Percentiles rank a stretch among this genome's conserved stretches.
These are phyloP conservation scores for Inga leiocalycina DNA, from an alignment of 306 rosid species.

Conservation along the genomic window DNA sequence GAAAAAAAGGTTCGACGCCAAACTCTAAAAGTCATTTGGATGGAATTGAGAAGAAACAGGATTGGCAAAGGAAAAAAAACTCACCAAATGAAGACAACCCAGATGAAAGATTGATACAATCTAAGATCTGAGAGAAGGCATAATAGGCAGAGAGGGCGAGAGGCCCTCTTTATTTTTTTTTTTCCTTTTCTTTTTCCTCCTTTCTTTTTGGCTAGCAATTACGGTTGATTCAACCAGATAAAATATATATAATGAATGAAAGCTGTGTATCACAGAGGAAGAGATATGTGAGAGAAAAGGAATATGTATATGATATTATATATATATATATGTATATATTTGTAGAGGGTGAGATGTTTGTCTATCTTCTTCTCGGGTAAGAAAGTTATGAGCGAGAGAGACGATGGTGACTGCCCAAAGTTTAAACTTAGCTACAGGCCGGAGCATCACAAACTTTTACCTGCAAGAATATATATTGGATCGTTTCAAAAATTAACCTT, in stretches of 20 bases:
- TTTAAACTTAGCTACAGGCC: slow-evolving; percentile 17
- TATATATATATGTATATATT: neutral
- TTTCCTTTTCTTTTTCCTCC: neutral
- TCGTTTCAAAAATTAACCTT: neutral
- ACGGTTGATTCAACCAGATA: slow-evolving; percentile 55
- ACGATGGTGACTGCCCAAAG: slow-evolving; percentile 50
- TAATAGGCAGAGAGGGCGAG: slow-evolving; percentile 82
- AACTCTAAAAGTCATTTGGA: slow-evolving; percentile 23
- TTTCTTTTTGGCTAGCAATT: slow-evolving; percentile 42
- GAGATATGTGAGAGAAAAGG: slow-evolving; percentile 49
- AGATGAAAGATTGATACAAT: slow-evolving; percentile 60
- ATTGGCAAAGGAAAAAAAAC: slow-evolving; percentile 21
- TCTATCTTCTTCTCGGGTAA: slow-evolving; percentile 55
- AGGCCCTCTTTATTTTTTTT: slow-evolving; percentile 64
- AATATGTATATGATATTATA: slow-evolving; percentile 35
- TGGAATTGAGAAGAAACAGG: slow-evolving; percentile 20
- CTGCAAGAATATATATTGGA: neutral
- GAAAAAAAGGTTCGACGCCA: slow-evolving; percentile 29
- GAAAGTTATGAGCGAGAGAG: slow-evolving; percentile 50
- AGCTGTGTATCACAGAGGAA: slow-evolving; percentile 45
- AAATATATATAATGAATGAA: slow-evolving; percentile 47
- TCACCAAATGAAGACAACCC: slow-evolving; percentile 76
- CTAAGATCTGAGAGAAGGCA: slow-evolving; percentile 89
- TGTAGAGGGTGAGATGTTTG: slow-evolving; percentile 26
- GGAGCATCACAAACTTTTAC: neutral